These are phyloP conservation scores for Pyrus communis DNA, from an alignment of 306 rosid genomes.

Conservation along the genomic window DNA sequence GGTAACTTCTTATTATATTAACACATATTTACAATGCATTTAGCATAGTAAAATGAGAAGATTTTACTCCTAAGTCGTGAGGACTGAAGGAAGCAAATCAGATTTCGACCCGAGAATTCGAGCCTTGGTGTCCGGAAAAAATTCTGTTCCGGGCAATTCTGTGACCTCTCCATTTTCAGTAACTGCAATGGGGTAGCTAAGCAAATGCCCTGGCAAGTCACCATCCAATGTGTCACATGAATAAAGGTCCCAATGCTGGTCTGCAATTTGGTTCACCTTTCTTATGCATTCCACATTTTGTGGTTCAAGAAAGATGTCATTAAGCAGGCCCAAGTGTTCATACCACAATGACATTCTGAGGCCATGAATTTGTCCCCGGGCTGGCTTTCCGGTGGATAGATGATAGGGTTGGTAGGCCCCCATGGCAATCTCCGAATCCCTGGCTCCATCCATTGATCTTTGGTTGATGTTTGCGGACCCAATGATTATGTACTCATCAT, in stretches of 20 bases:
- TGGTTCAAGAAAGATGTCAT: constrained; percentile 29
- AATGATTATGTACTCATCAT: constrained; percentile 44
- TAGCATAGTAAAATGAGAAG: not conserved
- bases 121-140: constrained; percentile 40
- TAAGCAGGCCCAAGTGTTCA: constrained; percentile 37
- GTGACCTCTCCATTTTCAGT: constrained; percentile 29
- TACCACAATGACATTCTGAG: constrained; percentile 48
- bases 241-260: constrained; percentile 28
- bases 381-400: constrained; percentile 21
- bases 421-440: constrained; percentile 51
- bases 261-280: constrained; percentile 30
- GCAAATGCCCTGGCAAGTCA: constrained; percentile 43
- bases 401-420: constrained; percentile 51
- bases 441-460: constrained; percentile 46
- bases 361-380: constrained; percentile 48
- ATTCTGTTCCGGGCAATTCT: constrained; percentile 14
- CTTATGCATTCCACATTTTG: constrained; percentile 31
- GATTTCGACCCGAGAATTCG: constrained; percentile 35
- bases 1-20: not conserved
- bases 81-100: constrained; percentile 33
- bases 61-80: constrained; percentile 27
- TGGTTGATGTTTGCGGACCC: constrained; percentile 54
- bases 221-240: constrained; percentile 9
- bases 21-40: not conserved
- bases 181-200: constrained; percentile 35